phyloP scores from a whole-genome alignment of 306 rosid species.

The Ormosia emarginata region DNA sequence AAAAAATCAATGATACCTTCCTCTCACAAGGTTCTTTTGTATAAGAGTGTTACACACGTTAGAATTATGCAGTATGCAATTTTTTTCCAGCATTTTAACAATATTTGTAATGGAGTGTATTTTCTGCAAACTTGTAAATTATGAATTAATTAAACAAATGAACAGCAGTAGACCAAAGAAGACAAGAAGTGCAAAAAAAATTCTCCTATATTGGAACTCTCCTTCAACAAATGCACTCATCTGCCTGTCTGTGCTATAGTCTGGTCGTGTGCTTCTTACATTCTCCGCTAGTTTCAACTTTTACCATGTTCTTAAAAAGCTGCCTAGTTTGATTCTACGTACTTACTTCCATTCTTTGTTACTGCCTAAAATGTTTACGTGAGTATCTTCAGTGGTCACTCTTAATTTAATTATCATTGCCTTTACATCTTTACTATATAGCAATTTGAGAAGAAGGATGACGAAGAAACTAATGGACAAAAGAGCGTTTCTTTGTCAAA shows the following conservation, averaged over 20 bases:
- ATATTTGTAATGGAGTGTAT: not conserved
- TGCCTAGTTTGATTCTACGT: not conserved
- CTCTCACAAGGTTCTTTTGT: not conserved
- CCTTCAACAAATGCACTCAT: not conserved
- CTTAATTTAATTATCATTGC: not conserved
- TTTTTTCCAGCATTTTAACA: not conserved
- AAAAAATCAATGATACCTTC: not conserved
- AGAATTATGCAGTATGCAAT: not conserved
- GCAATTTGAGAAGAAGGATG: conserved; percentile 47
- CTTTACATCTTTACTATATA: conserved; percentile 15
- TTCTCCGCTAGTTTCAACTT: not conserved
- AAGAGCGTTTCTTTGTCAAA: conserved; percentile 22
- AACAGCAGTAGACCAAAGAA: not conserved
- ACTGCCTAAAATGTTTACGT: not conserved
- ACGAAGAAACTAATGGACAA: conserved; percentile 36
- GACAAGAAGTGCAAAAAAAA: not conserved
- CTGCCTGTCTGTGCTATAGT: not conserved
- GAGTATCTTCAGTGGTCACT: not conserved
- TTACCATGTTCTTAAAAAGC: not conserved
- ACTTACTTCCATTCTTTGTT: not conserved
- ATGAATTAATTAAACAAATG: not conserved
- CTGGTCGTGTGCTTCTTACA: not conserved
- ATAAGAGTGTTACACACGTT: not conserved
- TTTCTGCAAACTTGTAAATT: not conserved
- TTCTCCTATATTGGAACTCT: not conserved